These are phyloP conservation scores for Populus hybrid DNA, from an alignment of 441 rosid genomes.

Conservation along the genomic window DNA sequence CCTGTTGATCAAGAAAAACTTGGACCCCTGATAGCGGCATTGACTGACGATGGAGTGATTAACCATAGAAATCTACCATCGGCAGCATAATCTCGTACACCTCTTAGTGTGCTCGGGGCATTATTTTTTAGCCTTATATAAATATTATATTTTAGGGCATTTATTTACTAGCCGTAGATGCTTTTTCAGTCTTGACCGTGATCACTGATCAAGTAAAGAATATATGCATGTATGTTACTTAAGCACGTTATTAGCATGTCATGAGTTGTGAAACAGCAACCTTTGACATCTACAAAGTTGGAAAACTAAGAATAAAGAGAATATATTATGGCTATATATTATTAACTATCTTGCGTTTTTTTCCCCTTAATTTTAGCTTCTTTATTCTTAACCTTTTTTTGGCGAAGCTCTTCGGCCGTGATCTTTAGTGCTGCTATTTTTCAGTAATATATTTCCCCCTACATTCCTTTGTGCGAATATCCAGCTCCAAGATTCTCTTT, in stretches of 20 bases:
- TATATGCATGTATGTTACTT: no score
- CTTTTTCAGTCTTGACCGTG: no score
- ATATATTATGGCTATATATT: no score
- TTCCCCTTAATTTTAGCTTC: neutral
- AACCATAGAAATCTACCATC: conserved; percentile 32
- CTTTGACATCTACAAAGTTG: neutral
- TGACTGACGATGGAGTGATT: conserved; percentile 22
- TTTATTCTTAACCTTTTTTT: neutral
- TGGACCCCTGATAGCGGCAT: conserved; percentile 24
- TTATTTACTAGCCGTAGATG: no score
- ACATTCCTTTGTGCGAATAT: no score
- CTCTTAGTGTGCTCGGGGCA: neutral
- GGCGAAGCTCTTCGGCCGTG: neutral
- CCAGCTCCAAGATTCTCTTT: no score
- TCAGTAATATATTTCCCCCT: neutral
- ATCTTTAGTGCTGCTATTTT: no score
- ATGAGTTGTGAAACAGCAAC: no score
- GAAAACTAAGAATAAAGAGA: neutral
- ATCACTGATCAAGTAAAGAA: no score
- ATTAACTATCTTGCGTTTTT: neutral
- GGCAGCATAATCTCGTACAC: conserved; percentile 27
- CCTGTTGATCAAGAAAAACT: conserved; percentile 16
- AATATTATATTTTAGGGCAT: no score
- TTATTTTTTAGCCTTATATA: no score
- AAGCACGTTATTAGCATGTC: no score